phyloP scores from a whole-genome alignment of 352 stramenopile species.

The Phytophthora chlamydospora region DNA sequence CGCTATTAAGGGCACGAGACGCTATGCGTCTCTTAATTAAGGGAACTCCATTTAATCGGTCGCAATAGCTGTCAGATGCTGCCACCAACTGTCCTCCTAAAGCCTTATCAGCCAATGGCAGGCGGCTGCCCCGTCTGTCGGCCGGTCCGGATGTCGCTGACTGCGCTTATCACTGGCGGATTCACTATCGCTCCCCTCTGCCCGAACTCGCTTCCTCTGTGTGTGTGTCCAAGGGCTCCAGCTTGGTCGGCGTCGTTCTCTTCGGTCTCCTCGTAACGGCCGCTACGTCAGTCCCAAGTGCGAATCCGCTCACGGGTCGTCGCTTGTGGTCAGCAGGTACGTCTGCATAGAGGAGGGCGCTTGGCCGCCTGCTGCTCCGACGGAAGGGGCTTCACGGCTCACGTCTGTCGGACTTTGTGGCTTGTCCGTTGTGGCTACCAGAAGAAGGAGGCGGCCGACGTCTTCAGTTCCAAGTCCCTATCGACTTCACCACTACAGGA shows the following conservation, averaged over 20 bases:
- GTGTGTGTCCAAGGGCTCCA: too few species aligned
- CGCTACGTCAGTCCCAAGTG: too few species aligned
- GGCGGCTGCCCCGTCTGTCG: conserved; percentile 10
- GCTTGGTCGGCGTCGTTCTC: too few species aligned
- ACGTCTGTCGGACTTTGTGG: conserved; percentile 16
- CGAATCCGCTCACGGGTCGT: conserved; percentile 12
- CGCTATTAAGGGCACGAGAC: too few species aligned
- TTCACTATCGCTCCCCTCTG: conserved; percentile 15
- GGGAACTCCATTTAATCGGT: background rate
- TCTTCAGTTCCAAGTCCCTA: too few species aligned
- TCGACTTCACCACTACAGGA: too few species aligned
- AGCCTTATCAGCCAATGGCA: too few species aligned
- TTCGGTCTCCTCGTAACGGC: too few species aligned
- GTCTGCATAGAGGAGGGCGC: background rate
- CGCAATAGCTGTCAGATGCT: too few species aligned
- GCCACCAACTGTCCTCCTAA: too few species aligned
- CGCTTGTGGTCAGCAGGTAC: conserved; percentile 24
- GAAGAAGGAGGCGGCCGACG: background rate
- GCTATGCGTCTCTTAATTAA: too few species aligned
- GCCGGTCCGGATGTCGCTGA: conserved; percentile 4
- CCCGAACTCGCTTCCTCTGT: background rate
- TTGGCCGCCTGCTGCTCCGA: conserved; percentile 11
- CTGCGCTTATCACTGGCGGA: conserved; percentile 7
- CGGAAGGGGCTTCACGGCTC: conserved; percentile 15
- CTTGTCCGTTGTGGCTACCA: conserved; percentile 8